Conservation (phyloP, 306 rosid species). For the Prunus persica region Prunus_persica_NCBIv2 NC_034011.1:25032501-25033000, state of each 20-base stretch:
- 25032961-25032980: background rate
- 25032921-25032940: background rate
- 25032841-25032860: background rate
- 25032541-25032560: conserved; percentile 1
- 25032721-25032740: background rate
- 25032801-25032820: background rate
- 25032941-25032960: background rate
- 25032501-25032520: conserved; percentile 15
- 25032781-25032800: background rate
- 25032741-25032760: too few relatives aligned
- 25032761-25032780: background rate
- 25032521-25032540: conserved; percentile 52
- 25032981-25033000: background rate
- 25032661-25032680: background rate
- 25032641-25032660: background rate
- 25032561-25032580: conserved; percentile 17
- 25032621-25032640: too few relatives aligned
- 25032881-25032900: background rate
- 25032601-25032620: too few relatives aligned
- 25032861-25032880: background rate
- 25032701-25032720: background rate
- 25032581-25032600: conserved; percentile 11
- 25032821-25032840: background rate
- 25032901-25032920: background rate
- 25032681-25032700: background rate